phyloP scores from a whole-genome alignment of 2,329 filamentous ascomycete species.

The Phialocephala sp. region DNA sequence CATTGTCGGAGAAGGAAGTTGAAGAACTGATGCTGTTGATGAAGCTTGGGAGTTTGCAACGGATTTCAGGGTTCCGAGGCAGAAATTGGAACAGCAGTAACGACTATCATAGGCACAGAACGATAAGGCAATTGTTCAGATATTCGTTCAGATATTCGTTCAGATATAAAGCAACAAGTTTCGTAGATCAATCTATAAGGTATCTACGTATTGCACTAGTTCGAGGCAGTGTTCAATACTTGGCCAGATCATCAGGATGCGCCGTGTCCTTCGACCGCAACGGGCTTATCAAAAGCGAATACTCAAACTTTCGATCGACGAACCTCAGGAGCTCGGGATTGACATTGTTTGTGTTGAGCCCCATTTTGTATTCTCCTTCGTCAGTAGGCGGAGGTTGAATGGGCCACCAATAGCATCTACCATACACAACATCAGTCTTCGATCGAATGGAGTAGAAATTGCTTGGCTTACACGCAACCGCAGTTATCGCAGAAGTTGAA shows the following conservation, averaged over 20 bases:
- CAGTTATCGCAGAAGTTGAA: conserved; percentile 30
- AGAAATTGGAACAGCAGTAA: too few species aligned
- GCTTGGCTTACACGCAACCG: conserved; percentile 30
- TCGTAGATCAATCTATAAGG: conserved; percentile 23
- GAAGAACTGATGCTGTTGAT: too few species aligned
- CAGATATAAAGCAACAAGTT: conserved; percentile 23
- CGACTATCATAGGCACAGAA: conserved; percentile 17
- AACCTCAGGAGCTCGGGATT: conserved; percentile 28
- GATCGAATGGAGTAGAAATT: conserved; percentile 23
- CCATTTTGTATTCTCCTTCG: conserved; percentile 26
- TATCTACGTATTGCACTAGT: conserved; percentile 24
- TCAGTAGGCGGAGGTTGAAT: conserved; percentile 25
- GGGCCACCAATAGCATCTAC: conserved; percentile 31
- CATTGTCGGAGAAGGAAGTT: too few species aligned
- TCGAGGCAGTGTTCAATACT: conserved; percentile 26
- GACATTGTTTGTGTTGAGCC: conserved; percentile 26
- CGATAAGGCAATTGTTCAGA: conserved; percentile 22
- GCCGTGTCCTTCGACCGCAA: conserved; percentile 27
- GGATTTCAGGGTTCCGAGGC: too few species aligned
- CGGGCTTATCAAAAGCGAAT: conserved; percentile 18
- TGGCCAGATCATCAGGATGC: conserved; percentile 26
- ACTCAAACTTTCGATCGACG: conserved; percentile 27
- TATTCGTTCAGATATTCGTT: too few species aligned
- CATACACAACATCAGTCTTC: conserved; percentile 25
- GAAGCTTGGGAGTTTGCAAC: too few species aligned